Evolutionary conservation across 129 eudicot species (phyloP), one percentile per base, ranked within the genome.

Genomic region (Chrysanthemum makinoi): DNA sequence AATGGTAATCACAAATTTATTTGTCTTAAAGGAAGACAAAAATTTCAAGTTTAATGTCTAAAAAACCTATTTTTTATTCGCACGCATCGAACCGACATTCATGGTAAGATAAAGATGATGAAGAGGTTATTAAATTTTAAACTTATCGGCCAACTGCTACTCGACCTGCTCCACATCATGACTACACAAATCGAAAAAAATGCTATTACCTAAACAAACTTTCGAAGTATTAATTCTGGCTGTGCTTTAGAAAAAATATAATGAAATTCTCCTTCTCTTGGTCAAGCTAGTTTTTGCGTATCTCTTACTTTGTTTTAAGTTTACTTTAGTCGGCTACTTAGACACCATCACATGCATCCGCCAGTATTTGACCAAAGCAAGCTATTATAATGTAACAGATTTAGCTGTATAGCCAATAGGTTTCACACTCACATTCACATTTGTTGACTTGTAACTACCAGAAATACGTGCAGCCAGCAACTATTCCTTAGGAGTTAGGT

Each of bases 341-440:
- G 22, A 16, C 22, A 57, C 33, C 62, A 56, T 56, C 62, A 56
- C 62, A 56, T 56, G 62, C 62, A 56, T 56, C 62, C 14, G 62
- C 13, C 14, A 2, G 13, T 56, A 1, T 56, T 56, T 56, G 62
- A 56, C 62, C 62, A 19, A 9, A 18, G 6, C 12, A 1, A 56
- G 11, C 2, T 56, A 56, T n/a, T 18, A 56, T n/a, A 0, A 55
- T 7, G 4, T 57, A 57, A 53, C 18, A 15, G 19, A 57, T 57
- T 57, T 57, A 57, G 62, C 62, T 57, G 33, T 57, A 57, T 5
- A 35, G 6, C 33, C 33, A 19, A 17, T 19, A 5, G 59, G 22
- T n/a, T 53, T 53, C 59, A 53, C 59, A 53, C 18, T 53, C 59
- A 53, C 39, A 19, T 19, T 17, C 13, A 56, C 1, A 10, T 56